Base-by-base conservation (phyloP, 371 early-diverging fungal species). In the Mucor plumbeus region DNA sequence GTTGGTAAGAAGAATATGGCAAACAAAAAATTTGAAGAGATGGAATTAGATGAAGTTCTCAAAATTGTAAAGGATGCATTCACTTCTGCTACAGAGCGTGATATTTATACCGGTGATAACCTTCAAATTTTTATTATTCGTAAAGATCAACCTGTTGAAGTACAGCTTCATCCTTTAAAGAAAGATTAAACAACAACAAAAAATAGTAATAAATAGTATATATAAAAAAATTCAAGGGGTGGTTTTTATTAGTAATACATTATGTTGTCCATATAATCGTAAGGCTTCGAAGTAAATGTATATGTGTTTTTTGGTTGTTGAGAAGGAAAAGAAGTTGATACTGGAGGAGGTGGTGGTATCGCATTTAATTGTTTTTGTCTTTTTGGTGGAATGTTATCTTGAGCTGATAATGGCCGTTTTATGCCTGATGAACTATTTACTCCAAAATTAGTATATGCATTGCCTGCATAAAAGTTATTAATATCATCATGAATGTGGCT, bases 31-130 rank as follows among this genome's bases (percentile, higher is more conserved):
- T 78, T 65, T 40, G 58, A 56, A 15, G 79, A 76, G 7, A 62
- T 91, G 50, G 65, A 89, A 19, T 68, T 91, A 35, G 94, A 94
- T 10, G 78, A 87, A 61, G 97, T 91, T 10, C 65, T 92, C 34
- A 82, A 88, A 54, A 83, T 99, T 61, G 94, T 94, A 58, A 96
- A 94, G 76, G 99, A 99, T 72, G 96, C 99, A 17, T 99, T 99
- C 81, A 95, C 95, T 15, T 91, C 96, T 33, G 99, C 99, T 36
- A 92, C 99, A 7, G 99, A 99, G 83, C 94, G 99, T 72, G 99
- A 99, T 83, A 99, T 99, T 66, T 93, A 99, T 84, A 99, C 99
- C 15, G 99, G 99, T 70, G 99, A 99, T 82, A 88, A 83, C 74
- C 82, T 99, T 13, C 97, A 99, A 72, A 89, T 99, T 68, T 97